Percentiles rank a stretch among this genome's conserved stretches.
phyloP scores from a whole-genome alignment of 2,329 filamentous ascomycete species.

The Scedosporium apiospermum region DNA sequence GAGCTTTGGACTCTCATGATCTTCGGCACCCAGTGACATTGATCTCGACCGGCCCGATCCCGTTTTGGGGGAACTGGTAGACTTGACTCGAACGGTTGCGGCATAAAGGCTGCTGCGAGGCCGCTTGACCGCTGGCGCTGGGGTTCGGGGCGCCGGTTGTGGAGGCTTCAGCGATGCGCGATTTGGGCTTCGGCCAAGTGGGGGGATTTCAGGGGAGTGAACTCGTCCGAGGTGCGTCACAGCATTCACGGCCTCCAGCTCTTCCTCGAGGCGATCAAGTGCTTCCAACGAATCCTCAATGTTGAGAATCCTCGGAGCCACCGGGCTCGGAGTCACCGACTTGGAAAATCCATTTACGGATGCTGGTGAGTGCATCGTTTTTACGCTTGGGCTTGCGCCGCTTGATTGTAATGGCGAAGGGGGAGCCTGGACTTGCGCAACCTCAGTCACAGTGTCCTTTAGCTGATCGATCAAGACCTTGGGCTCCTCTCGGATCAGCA shows the following conservation, averaged over 20 bases:
- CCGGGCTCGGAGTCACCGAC: not conserved
- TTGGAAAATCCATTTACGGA: slow-evolving; percentile 1
- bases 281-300: slow-evolving; percentile 58
- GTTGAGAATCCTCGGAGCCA: not conserved
- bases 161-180: not conserved
- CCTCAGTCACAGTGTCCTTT: not conserved
- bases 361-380: not conserved
- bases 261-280: slow-evolving; percentile 51
- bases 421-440: not conserved
- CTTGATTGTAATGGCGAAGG: not conserved
- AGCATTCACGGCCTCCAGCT: slow-evolving; percentile 44
- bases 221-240: slow-evolving; percentile 25
- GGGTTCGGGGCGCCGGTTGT: not conserved
- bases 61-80: slow-evolving; percentile 24
- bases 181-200: not conserved
- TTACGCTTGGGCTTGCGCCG: not conserved
- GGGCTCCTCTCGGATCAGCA: not conserved
- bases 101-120: slow-evolving; percentile 22
- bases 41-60: slow-evolving; percentile 32
- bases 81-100: slow-evolving; percentile 31
- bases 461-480: slow-evolving; percentile 2
- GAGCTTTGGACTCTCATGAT: not conserved
- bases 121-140: slow-evolving; percentile 14
- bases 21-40: not conserved
- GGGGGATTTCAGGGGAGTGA: slow-evolving; percentile 16